Evolutionary conservation across 73 alveolate species (phyloP).

Genomic region (Tetrahymena thermophila): DNA sequence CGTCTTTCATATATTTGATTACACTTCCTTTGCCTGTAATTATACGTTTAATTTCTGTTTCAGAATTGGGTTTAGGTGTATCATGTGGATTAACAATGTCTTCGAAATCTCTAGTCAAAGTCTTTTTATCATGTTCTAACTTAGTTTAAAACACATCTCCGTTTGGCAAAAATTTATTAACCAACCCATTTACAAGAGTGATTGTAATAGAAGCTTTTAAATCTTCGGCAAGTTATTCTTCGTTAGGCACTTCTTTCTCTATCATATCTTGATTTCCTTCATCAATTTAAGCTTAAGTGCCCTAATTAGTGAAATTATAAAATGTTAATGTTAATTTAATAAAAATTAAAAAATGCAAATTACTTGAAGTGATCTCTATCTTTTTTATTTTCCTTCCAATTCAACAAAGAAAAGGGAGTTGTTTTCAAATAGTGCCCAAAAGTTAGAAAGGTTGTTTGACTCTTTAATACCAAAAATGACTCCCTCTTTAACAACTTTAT

Average conservation of each 20-base stretch:
- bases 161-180: slow-evolving; percentile 7
- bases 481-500: slow-evolving; percentile 33
- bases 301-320: background rate
- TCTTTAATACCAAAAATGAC: slow-evolving; percentile 30
- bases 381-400: background rate
- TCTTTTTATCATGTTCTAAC: background rate
- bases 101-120: background rate
- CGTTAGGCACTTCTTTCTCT: background rate
- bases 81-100: slow-evolving; percentile 26
- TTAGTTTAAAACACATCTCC: slow-evolving; percentile 29
- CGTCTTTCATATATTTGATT: slow-evolving; percentile 51
- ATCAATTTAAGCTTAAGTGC: background rate
- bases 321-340: background rate
- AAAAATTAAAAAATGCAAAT: background rate
- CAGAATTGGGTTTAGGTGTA: slow-evolving; percentile 30
- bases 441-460: background rate
- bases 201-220: slow-evolving; percentile 14
- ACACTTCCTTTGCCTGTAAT: slow-evolving; percentile 52
- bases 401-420: background rate
- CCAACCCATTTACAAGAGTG: slow-evolving; percentile 24
- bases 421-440: background rate
- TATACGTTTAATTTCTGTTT: slow-evolving; percentile 39
- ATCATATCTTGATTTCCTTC: background rate
- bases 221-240: background rate
- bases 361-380: background rate